Percentiles rank a stretch among this genome's conserved stretches.
Conservation (phyloP, 257 asterid genomes). For the Solanum pinnatisectum region DNA sequence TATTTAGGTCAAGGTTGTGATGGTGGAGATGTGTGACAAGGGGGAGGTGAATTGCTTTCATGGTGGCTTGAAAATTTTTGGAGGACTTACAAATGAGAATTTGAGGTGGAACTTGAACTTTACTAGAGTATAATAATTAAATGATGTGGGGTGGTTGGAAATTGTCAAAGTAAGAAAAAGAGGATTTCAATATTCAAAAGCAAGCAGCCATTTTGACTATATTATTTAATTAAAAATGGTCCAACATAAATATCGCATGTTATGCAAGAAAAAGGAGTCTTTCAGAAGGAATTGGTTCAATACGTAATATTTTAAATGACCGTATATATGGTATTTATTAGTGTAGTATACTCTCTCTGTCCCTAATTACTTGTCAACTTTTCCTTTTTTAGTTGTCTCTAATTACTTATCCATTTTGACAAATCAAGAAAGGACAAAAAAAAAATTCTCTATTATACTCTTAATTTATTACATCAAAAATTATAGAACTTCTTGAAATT, state of each 20-base stretch:
- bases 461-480: too few relatives aligned
- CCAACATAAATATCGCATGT: not conserved
- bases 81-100: not conserved
- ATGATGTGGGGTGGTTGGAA: not conserved
- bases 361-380: too few relatives aligned
- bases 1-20: not conserved
- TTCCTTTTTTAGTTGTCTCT: too few relatives aligned
- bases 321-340: too few relatives aligned
- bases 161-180: not conserved
- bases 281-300: not conserved
- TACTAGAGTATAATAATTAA: not conserved
- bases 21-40: not conserved
- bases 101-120: not conserved
- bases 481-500: too few relatives aligned
- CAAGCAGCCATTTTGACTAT: not conserved
- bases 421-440: too few relatives aligned
- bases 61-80: not conserved
- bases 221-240: not conserved
- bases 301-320: too few relatives aligned
- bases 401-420: too few relatives aligned
- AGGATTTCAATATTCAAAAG: not conserved
- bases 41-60: constrained; percentile 5
- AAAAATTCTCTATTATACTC: too few relatives aligned
- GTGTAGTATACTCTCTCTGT: too few relatives aligned
- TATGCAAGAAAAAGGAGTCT: not conserved